Base-by-base conservation (phyloP, 2,329 filamentous ascomycete genomes). In the Macrophomina phaseolina region DNA sequence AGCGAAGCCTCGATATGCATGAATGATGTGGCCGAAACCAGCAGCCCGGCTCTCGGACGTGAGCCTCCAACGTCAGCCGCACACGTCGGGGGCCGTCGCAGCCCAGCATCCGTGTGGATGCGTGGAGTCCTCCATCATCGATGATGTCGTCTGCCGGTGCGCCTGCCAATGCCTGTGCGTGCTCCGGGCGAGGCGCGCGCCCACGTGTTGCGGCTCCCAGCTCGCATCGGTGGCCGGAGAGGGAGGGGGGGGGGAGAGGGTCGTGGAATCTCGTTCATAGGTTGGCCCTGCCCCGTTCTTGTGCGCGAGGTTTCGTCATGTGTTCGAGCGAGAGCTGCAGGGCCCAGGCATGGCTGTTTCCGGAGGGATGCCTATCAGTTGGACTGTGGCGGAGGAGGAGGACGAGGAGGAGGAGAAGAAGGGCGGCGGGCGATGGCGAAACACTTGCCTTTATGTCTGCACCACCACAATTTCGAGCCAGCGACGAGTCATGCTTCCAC, bases 381-480 rank as follows among this genome's bases (percentile, higher is more conserved):
- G 38, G 28, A 18, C 16, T 42, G 38, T 8, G 23, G 55, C 6
- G 23, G 28, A 23, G 23, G 23, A 23, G 23, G 23, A 23, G 23
- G 23, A 3, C 2, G 23, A 23, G 23, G 23, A 23, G 23, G 23
- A 23, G 2, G 23, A 23, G 16, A 28, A n/a, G 14, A 18, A 11
- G 30, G 42, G 28, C 5, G n/a, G 6, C n/a, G 36, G n/a, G 30
- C 9, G 58, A 18, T 6, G 58, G 58, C 42, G 58, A 28, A 12
- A 61, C 58, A 61, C 58, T 49, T 61, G n/a, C 58, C 58, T 61
- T 61, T 61, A 61, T 34, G 58, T 61, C 12, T 49, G 30, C 58
- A 32, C 42, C 40, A 34, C 58, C 32, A 36, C 40, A 36, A 14
- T 42, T n/a, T 49, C 42, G 5, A 5, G 16, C 16, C 32, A 11